These are phyloP conservation scores for Neonectria ditissima DNA, from an alignment of 2,329 filamentous ascomycete genomes.

Conservation along the genomic window DNA sequence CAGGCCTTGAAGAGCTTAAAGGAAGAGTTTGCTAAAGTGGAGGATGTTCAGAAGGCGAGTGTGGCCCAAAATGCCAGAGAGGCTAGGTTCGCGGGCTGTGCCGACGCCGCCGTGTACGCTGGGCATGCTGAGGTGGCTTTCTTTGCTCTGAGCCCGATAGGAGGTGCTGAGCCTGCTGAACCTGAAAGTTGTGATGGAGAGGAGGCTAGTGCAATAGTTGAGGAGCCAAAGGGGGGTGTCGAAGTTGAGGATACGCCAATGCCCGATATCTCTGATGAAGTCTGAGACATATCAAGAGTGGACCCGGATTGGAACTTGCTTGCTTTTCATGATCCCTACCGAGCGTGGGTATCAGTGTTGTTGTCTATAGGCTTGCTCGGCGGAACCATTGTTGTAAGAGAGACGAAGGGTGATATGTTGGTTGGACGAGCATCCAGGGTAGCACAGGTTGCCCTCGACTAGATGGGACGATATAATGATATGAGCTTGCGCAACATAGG, in stretches of 20 bases:
- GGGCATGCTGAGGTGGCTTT: constrained; percentile 40
- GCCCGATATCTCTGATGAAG: not conserved
- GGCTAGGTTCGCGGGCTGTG: constrained; percentile 44
- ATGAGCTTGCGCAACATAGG: not conserved
- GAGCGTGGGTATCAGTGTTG: not conserved
- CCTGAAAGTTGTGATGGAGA: too few species aligned
- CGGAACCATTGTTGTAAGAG: not conserved
- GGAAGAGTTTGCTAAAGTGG: constrained; percentile 31
- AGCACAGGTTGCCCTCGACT: not conserved
- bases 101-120: constrained; percentile 44
- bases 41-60: constrained; percentile 27
- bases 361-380: not conserved
- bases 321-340: not conserved
- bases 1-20: constrained; percentile 24
- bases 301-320: not conserved
- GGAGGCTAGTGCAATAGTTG: not conserved
- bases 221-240: not conserved
- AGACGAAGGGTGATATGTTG: not conserved
- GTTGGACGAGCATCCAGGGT: not conserved
- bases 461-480: not conserved
- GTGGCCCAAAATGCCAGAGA: constrained; percentile 34
- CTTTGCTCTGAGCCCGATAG: constrained; percentile 27
- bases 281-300: not conserved
- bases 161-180: not conserved
- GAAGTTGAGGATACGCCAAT: constrained; percentile 3